Percentiles rank a stretch among this genome's conserved stretches.
Evolutionary conservation across 495 filamentous ascomycete genomes (phyloP).

Genomic region (Xylaria venustula): DNA sequence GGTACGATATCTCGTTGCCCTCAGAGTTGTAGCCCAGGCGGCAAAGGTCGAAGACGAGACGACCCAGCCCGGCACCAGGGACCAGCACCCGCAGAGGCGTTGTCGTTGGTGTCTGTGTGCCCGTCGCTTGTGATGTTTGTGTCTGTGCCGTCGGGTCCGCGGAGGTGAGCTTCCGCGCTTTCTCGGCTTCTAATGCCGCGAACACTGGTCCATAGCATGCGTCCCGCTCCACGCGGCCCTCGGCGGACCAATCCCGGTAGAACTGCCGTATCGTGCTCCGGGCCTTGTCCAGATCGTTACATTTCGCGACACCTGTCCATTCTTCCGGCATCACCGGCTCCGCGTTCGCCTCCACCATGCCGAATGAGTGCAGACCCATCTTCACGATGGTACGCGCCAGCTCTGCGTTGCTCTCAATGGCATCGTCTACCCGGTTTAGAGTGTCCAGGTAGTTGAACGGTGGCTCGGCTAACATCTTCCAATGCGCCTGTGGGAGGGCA

Average conservation of each 20-base stretch:
- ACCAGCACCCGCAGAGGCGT: slow-evolving; percentile 60
- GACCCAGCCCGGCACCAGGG: slow-evolving; percentile 77
- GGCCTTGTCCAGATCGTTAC: slow-evolving; percentile 81
- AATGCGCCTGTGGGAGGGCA: slow-evolving; percentile 77
- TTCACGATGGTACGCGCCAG: slow-evolving; percentile 74
- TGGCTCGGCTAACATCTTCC: slow-evolving; percentile 71
- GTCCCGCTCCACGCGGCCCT: slow-evolving; percentile 68
- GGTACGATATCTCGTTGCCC: slow-evolving; percentile 95
- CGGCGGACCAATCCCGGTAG: slow-evolving; percentile 90
- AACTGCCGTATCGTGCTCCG: slow-evolving; percentile 87
- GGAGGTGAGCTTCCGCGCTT: slow-evolving; percentile 30
- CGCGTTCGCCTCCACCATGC: slow-evolving; percentile 31
- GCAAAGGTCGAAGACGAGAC: slow-evolving; percentile 79
- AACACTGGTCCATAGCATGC: slow-evolving; percentile 75
- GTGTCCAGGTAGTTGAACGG: slow-evolving; percentile 81
- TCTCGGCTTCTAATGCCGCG: slow-evolving; percentile 56
- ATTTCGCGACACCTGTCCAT: slow-evolving; percentile 66
- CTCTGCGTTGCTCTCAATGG: slow-evolving; percentile 85
- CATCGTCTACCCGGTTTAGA: slow-evolving; percentile 75
- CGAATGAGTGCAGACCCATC: slow-evolving; percentile 64
- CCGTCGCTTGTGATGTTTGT: slow-evolving; percentile 3
- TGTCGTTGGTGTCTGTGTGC: slow-evolving; percentile 20
- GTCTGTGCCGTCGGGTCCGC: not conserved
- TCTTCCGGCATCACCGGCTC: slow-evolving; percentile 37
- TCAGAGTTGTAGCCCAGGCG: slow-evolving; percentile 71